A percentile compares a stretch with the other conserved stretches of the same genome.
Conservation (phyloP, 305 asterid genomes). For the Fraxinus xanthoxyloides region DNA sequence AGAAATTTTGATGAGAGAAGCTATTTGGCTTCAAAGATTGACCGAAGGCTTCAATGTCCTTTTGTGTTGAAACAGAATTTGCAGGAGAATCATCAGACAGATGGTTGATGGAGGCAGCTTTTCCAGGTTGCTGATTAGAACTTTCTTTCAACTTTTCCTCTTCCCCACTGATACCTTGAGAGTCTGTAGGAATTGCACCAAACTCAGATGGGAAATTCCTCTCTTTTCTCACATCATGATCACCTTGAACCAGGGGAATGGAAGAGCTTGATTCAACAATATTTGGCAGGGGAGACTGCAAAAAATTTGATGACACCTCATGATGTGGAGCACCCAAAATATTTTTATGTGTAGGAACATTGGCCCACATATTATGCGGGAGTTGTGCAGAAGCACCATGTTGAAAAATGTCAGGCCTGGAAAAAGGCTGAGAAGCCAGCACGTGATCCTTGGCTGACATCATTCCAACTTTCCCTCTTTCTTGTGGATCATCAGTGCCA, state of each 20-base stretch:
- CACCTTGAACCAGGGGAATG: slow-evolving; percentile 32
- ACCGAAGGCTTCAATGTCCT: slow-evolving; percentile 71
- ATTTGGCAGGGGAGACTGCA: slow-evolving; percentile 43
- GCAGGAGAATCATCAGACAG: slow-evolving; percentile 45
- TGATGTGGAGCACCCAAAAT: slow-evolving; percentile 32
- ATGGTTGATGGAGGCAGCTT: slow-evolving; percentile 31
- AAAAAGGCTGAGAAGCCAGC: slow-evolving; percentile 33
- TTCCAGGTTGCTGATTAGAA: slow-evolving; percentile 38
- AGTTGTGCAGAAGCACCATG: slow-evolving; percentile 37
- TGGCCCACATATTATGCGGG: slow-evolving; percentile 35
- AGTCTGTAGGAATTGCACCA: slow-evolving; percentile 33
- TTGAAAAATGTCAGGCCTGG: slow-evolving; percentile 35
- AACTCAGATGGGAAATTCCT: slow-evolving; percentile 25
- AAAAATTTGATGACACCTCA: slow-evolving; percentile 36
- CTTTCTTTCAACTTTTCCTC: slow-evolving; percentile 40
- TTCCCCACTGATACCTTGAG: slow-evolving; percentile 35
- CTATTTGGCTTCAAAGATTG: slow-evolving; percentile 62
- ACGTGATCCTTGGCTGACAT: slow-evolving; percentile 29
- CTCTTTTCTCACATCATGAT: slow-evolving; percentile 32
- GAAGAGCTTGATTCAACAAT: slow-evolving; percentile 56
- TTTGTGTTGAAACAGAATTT: slow-evolving; percentile 50
- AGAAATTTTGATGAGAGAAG: slow-evolving; percentile 39
- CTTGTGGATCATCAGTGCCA: slow-evolving; percentile 33
- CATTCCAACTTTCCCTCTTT: slow-evolving; percentile 33
- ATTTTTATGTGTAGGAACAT: slow-evolving; percentile 43